These are phyloP conservation scores for Sporothrix inflata DNA, from an alignment of 2,329 filamentous ascomycete species.

Conservation along the genomic window DNA sequence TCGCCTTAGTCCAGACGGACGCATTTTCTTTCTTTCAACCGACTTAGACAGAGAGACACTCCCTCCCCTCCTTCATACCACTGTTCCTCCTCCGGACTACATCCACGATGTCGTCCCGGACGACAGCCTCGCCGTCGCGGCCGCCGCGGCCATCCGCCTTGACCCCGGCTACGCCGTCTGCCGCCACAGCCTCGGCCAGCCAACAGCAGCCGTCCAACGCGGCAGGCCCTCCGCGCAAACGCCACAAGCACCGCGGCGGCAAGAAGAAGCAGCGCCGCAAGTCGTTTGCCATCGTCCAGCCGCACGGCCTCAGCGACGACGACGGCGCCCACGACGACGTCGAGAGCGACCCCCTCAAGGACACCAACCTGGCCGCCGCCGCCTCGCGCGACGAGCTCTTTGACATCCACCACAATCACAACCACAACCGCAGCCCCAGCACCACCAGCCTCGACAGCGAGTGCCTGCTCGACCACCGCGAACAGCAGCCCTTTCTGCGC, in stretches of 20 bases:
- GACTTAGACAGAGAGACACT: not conserved
- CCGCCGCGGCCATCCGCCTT: not conserved
- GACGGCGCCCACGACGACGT: conserved; percentile 54
- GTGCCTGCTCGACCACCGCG: conserved; percentile 80
- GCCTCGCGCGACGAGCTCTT: conserved; percentile 50
- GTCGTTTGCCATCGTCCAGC: conserved; percentile 68
- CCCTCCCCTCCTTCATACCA: no score
- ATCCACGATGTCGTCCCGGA: conserved; percentile 14
- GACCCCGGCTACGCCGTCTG: not conserved
- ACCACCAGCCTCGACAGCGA: conserved; percentile 89
- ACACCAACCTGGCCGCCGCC: conserved; percentile 34
- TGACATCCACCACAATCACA: conserved; percentile 41
- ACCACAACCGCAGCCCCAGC: conserved; percentile 64
- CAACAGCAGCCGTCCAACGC: not conserved
- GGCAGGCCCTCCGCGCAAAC: conserved; percentile 53
- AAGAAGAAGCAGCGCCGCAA: conserved; percentile 83
- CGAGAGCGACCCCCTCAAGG: conserved; percentile 46
- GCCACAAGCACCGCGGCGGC: conserved; percentile 72
- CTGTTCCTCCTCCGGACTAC: not conserved
- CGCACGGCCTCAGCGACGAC: conserved; percentile 19
- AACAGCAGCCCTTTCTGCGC: conserved; percentile 63
- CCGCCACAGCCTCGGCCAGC: not conserved
- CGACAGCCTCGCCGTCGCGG: not conserved
- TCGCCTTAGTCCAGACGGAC: conserved; percentile 6
- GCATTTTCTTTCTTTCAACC: not conserved